A percentile compares a stretch with the other conserved stretches of the same genome.
phyloP scores from a whole-genome alignment of 2,329 filamentous ascomycete species.

The Phaeosphaeria sp. region DNA sequence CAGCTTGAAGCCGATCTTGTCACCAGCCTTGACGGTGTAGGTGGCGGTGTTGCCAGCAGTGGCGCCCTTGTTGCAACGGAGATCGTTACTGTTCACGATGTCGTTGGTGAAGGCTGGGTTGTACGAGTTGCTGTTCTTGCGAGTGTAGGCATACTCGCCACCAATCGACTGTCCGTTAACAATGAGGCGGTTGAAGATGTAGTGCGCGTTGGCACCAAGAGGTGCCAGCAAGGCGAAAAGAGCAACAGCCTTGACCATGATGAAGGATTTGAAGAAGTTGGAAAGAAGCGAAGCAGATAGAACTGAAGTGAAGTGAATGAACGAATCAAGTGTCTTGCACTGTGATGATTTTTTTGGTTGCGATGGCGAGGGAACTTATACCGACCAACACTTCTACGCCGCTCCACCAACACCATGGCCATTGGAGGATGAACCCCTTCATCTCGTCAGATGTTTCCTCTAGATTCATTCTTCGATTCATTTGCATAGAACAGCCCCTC shows the following conservation, averaged over 20 bases:
- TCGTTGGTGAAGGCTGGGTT: slow-evolving; percentile 38
- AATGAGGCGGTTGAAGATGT: slow-evolving; percentile 47
- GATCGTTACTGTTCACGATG: slow-evolving; percentile 41
- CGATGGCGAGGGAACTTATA: slow-evolving; percentile 6
- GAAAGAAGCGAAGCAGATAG: slow-evolving; percentile 2
- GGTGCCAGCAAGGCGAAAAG: slow-evolving; percentile 35
- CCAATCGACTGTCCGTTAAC: slow-evolving; percentile 40
- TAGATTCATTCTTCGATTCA: slow-evolving; percentile 9
- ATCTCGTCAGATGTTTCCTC: slow-evolving; percentile 2
- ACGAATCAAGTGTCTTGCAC: slow-evolving; percentile 6
- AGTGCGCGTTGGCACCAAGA: slow-evolving; percentile 38
- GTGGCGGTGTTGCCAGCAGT: slow-evolving; percentile 41
- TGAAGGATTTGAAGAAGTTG: slow-evolving; percentile 8
- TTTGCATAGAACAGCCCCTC: slow-evolving; percentile 6
- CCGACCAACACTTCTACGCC: background rate
- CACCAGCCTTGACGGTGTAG: slow-evolving; percentile 51
- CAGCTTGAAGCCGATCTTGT: slow-evolving; percentile 59
- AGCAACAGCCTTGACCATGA: slow-evolving; percentile 36
- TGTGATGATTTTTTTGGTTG: background rate
- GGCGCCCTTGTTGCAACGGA: slow-evolving; percentile 47
- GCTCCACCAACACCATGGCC: slow-evolving; percentile 6
- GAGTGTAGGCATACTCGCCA: slow-evolving; percentile 43
- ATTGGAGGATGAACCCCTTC: slow-evolving; percentile 4
- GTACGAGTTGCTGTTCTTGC: slow-evolving; percentile 47
- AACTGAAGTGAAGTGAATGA: slow-evolving; percentile 16